Conservation (phyloP, 768 basidiomycete species). For the Lentinula detonsa region DNA sequence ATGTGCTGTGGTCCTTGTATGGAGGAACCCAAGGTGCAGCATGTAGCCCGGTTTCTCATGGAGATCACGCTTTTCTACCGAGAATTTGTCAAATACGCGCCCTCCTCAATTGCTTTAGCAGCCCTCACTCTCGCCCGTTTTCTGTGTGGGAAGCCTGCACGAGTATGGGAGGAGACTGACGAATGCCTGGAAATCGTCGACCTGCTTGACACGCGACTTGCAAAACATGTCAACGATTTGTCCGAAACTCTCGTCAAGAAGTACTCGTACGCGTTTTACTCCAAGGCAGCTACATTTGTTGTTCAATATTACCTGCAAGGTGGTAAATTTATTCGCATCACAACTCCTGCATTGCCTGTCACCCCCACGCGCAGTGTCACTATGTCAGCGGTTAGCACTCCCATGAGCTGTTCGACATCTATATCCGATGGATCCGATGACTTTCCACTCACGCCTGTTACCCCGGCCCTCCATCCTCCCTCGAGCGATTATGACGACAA, state of each 20-base stretch:
- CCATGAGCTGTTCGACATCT: constrained; percentile 68
- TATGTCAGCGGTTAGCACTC: constrained; percentile 58
- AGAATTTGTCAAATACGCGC: constrained; percentile 83
- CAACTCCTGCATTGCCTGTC: constrained; percentile 49
- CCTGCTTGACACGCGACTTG: constrained; percentile 78
- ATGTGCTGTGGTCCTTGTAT: constrained; percentile 68
- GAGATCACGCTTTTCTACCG: constrained; percentile 98
- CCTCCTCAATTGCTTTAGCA: constrained; percentile 87
- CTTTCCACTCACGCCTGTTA: constrained; percentile 78
- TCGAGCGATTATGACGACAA: constrained; percentile 74
- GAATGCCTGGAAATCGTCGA: constrained; percentile 82
- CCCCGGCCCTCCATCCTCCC: constrained; percentile 46
- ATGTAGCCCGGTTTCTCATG: constrained; percentile 97
- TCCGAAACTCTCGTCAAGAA: constrained; percentile 97
- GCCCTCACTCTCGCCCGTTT: constrained; percentile 84
- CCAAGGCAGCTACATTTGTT: constrained; percentile 89
- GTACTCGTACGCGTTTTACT: constrained; percentile 96
- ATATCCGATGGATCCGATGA: constrained; percentile 77
- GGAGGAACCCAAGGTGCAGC: constrained; percentile 89
- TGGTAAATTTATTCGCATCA: constrained; percentile 57
- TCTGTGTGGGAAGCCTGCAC: constrained; percentile 76
- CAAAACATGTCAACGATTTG: constrained; percentile 84
- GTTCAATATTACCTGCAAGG: constrained; percentile 93
- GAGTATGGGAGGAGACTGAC: constrained; percentile 78
- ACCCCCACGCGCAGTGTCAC: constrained; percentile 54